Evolutionary conservation across 148 eudicot genomes (phyloP), one percentile per base, ranked within the genome.

Genomic region (Cornus suecica): DNA sequence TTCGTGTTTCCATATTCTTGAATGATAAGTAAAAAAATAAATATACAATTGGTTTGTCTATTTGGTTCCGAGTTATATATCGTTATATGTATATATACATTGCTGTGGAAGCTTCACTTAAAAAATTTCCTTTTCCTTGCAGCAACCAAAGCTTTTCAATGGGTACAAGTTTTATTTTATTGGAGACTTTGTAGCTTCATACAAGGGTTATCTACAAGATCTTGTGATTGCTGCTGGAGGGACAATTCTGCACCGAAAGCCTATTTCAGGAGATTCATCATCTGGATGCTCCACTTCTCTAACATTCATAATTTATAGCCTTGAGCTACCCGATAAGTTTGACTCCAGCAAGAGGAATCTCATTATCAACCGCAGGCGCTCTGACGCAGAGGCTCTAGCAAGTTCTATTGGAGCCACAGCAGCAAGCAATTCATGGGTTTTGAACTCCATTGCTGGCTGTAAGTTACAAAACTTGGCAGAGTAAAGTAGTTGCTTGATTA

Each of bases 61-160:
- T 16, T 37, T 32, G 52, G 63, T 26, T 26, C 58, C 14, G 22
- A 5, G 62, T 71, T 4, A 18, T 71, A 26, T 54, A 61, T 23
- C 31, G n/a, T n/a, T n/a, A n/a, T n/a, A n/a, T n/a, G 51, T 62
- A 62, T 62, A 13, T 14, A 64, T 22, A 4, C 10, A 30, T n/a
- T 15, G 16, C 16, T 30, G 27, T 74, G 32, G 60, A 74, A 51
- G 29, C 11, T 41, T 64, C 56, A 74, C 26, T 20, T 51, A 62
- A 66, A 58, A 52, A 31, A 8, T 22, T 22, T 42, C 65, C 22
- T 56, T 41, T 67, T n/a, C n/a, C 41, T 80, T 84, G 84, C 90
- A 95, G 99, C 83, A 90, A 90, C 91, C 97, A 27, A 95, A 90
- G 88, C 89, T 93, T 69, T 95, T 95, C 64, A 73, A 81, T n/a